Base-by-base conservation (phyloP, 2,329 filamentous ascomycete genomes). In the Balansia obtecta region DNA sequence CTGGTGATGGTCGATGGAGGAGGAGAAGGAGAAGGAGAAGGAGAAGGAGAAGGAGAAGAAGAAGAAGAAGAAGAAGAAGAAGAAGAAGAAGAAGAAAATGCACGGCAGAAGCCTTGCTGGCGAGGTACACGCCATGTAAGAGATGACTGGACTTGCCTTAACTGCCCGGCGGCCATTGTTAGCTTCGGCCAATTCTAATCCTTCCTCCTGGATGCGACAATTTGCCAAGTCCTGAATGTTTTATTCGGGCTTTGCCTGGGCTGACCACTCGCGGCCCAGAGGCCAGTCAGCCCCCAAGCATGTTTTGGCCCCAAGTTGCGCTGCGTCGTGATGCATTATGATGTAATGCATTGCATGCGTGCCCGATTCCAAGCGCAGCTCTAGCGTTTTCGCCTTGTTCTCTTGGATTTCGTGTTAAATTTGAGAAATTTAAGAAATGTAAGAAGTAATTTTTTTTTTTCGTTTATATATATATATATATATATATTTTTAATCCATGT, bases 111-210 rank as follows among this genome's bases (percentile, higher is more conserved):
- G 27, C 27, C 27, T 27, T 27, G 27, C 34, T 37, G 34, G 34
- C 10, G 34, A 37, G 34, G 11, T 4, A 6, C 10, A 37, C 1
- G 34, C 27, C 7, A 27, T 27, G 27, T 1, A 27, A 27, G 40
- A 20, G 7, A 42, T 44, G 22, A 33, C 10, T 32, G 42, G 42
- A 44, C 27, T 30, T 11, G 11, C 12, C 42, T 34, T n/a, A n/a
- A n/a, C n/a, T n/a, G n/a, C 12, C 16, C 22, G 42, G 38, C 34
- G 46, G 46, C 46, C 12, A 22, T 5, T 7, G n/a, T 34, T 32
- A 48, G 46, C 46, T 37, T 48, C 46, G 46, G 46, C 38, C 46
- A 48, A 48, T 38, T 42, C n/a, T n/a, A n/a, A n/a, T n/a, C n/a
- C 33, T 48, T 42, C 34, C n/a, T 44, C 20, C 20, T 41, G 39